phyloP scores from a whole-genome alignment of 106 monocot species.

The Phalaenopsis equestris region DNA sequence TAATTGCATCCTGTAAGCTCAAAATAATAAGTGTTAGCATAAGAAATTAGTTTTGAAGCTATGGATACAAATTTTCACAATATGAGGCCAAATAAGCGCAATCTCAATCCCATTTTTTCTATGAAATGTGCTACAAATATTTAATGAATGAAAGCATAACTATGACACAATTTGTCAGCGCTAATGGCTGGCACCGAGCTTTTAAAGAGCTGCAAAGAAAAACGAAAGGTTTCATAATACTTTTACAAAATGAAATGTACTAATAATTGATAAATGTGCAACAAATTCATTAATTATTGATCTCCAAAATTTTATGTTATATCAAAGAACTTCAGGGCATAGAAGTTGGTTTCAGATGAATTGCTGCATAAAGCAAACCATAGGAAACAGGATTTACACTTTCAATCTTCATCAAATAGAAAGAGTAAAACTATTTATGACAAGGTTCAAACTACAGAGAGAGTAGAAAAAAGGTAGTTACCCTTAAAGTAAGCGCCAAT shows the following conservation, averaged over 20 bases:
- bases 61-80: neutral
- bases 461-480: conserved; percentile 15
- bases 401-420: neutral
- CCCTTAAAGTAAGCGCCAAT: conserved; percentile 73
- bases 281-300: neutral
- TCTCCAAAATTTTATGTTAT: neutral
- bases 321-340: neutral
- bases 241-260: neutral
- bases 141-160: no score
- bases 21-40: neutral
- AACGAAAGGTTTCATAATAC: neutral
- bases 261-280: neutral
- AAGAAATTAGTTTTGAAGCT: neutral
- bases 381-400: neutral
- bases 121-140: neutral
- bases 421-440: neutral
- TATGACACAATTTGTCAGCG: no score
- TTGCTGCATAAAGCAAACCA: neutral
- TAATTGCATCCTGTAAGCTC: conserved; percentile 61
- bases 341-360: neutral
- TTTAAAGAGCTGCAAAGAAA: neutral
- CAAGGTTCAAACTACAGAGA: neutral
- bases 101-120: neutral
- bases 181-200: no score
- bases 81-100: neutral